Conservation (phyloP, 2,329 filamentous ascomycete species). For the Aspergillus arachidicola region DNA sequence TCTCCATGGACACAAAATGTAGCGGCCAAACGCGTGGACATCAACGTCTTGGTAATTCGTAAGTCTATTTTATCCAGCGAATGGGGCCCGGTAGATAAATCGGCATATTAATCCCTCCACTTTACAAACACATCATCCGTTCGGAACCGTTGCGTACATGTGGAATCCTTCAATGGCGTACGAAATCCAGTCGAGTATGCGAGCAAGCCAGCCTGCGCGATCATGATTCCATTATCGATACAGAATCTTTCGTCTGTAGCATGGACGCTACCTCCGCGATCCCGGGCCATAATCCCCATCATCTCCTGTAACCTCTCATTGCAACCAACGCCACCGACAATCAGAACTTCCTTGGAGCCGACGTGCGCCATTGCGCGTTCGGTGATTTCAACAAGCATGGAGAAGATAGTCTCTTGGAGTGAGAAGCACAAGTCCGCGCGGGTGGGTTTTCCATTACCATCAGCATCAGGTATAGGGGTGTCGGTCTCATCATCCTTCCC, state of each 20-base stretch:
- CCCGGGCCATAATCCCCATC: constrained; percentile 94
- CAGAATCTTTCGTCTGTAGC: constrained; percentile 97
- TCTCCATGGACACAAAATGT: not conserved
- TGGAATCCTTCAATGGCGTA: constrained; percentile 77
- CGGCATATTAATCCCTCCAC: constrained; percentile 64
- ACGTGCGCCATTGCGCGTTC: constrained; percentile 99
- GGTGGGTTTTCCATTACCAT: constrained; percentile 57
- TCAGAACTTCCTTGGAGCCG: constrained; percentile 83
- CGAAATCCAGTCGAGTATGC: constrained; percentile 80
- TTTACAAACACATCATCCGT: constrained; percentile 80
- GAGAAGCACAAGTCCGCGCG: constrained; percentile 89
- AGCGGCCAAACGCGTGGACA: not conserved
- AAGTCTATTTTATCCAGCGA: not conserved
- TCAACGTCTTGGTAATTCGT: not conserved
- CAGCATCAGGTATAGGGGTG: not conserved
- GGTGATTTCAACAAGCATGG: constrained; percentile 98
- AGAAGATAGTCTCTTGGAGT: constrained; percentile 91
- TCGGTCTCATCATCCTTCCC: constrained; percentile 55
- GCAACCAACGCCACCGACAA: constrained; percentile 94
- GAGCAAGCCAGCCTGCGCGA: constrained; percentile 89
- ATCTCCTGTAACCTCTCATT: constrained; percentile 95
- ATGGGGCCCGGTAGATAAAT: not conserved
- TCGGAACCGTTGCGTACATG: constrained; percentile 80
- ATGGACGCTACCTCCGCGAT: constrained; percentile 86
- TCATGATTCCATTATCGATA: constrained; percentile 99